Evolutionary conservation across 2,329 filamentous ascomycete species (phyloP), one percentile per base, ranked within the genome.

Genomic region (Acrodontium crateriforme): DNA sequence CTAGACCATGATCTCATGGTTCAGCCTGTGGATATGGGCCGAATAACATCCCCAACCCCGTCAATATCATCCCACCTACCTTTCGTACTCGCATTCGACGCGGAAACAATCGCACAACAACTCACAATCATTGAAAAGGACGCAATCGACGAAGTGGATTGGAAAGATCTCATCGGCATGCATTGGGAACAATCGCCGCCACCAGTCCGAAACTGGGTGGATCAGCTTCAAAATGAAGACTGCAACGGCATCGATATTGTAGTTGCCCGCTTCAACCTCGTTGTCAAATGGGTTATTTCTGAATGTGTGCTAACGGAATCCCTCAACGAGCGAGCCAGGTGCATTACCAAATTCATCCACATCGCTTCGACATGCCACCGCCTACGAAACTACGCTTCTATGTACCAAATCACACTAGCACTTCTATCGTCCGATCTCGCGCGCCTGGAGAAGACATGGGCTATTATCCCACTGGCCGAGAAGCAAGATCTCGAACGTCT

Each of bases 101-200:
- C 81, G 5, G 74, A 82, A 40, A 61, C 77, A 3, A 63, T 89
- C 15, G 81, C 81, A 3, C 77, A 85, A 50, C 81, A 89, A 43
- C 81, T 89, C 41, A 87, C 80, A 0, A 65, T 89, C 18, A 81
- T 89, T 25, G 81, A 89, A 47, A 85, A 87, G 50, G 81, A 87
- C 47, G 81, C 80, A 1, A 61, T 89, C 13, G 80, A 83, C 41
- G 81, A 87, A 51, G 79, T 89, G 37, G 80, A 87, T 54, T 89
- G 81, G 81, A 83, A 79, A 49, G 81, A 89, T 41, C 62, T 89
- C 9, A 80, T 87, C 30, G 78, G 84, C 30, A 76, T 89, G 62
- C 71, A 71, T 27, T 87, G 81, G 79, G 82, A 80, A 48, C 72
- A 83, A 41, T 65, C 65, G 16, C 42, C 50, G 21, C 40, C 45